These are phyloP conservation scores for Heterobasidion annosum DNA, from an alignment of 1,284 basidiomycete species.

Conservation along the genomic window DNA sequence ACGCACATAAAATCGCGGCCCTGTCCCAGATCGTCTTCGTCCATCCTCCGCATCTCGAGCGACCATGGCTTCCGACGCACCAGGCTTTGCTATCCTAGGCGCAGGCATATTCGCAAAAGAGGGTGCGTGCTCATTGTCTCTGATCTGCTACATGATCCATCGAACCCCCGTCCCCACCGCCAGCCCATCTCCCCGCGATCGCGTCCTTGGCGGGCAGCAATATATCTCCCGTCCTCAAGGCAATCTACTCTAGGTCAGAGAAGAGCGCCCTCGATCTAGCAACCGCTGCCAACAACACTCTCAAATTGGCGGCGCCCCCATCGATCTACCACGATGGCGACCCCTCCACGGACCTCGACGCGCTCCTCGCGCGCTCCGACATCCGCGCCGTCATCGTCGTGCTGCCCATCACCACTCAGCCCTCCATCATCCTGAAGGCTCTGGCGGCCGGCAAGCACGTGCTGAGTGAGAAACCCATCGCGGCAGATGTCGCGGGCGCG, in stretches of 20 bases:
- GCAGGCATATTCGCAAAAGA: slow-evolving; percentile 68
- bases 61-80: neutral
- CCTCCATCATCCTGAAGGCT: slow-evolving; percentile 52
- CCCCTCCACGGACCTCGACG: slow-evolving; percentile 41
- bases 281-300: slow-evolving; percentile 26
- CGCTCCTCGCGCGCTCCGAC: slow-evolving; percentile 55
- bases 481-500: slow-evolving; percentile 56
- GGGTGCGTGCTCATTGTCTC: slow-evolving; percentile 28
- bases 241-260: slow-evolving; percentile 74
- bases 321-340: slow-evolving; percentile 49
- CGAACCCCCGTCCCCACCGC: neutral
- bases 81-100: slow-evolving; percentile 58
- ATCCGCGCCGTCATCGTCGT: slow-evolving; percentile 68
- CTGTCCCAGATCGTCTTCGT: neutral
- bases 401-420: slow-evolving; percentile 72
- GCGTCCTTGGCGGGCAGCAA: slow-evolving; percentile 32
- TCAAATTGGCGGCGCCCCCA: slow-evolving; percentile 34
- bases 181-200: slow-evolving; percentile 71
- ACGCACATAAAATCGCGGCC: neutral
- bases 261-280: slow-evolving; percentile 49
- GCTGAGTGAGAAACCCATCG: slow-evolving; percentile 82
- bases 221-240: slow-evolving; percentile 38
- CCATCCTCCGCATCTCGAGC: neutral
- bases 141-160: slow-evolving; percentile 6
- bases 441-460: slow-evolving; percentile 77